Percentiles rank a stretch among this genome's conserved stretches.
Conservation (phyloP, 2,329 filamentous ascomycete genomes). For the Aspergillus tamarii region DNA sequence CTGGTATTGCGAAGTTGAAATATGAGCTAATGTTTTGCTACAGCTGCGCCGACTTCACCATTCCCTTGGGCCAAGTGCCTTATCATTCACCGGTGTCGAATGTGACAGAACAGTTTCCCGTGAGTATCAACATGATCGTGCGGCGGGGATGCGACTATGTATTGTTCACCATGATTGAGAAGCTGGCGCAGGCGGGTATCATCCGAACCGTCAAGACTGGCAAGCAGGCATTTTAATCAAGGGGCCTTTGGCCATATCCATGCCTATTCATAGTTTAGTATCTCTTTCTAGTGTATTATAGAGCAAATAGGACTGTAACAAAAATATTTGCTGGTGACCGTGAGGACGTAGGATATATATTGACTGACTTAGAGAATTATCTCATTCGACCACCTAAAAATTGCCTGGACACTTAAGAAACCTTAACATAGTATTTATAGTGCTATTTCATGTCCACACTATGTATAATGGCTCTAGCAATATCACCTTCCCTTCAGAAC, state of each 20-base stretch:
- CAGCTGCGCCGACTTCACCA: conserved; percentile 15
- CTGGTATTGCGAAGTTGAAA: neutral
- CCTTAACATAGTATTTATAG: no score
- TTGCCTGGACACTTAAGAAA: no score
- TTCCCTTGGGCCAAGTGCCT: conserved; percentile 15
- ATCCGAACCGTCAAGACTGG: conserved; percentile 16
- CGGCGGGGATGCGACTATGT: conserved; percentile 21
- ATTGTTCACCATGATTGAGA: conserved; percentile 17
- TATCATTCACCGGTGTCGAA: conserved; percentile 11
- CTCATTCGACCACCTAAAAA: no score
- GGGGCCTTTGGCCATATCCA: neutral
- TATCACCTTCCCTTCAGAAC: no score
- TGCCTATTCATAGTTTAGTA: neutral
- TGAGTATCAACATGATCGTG: conserved; percentile 14
- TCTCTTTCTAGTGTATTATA: neutral
- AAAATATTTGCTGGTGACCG: accelerated
- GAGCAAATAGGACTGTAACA: no score
- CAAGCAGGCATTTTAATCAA: conserved; percentile 1
- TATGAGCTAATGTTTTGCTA: neutral
- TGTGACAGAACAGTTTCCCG: conserved; percentile 13
- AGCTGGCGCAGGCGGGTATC: conserved; percentile 12
- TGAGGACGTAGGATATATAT: no score
- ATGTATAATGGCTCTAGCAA: no score
- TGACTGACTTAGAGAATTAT: no score
- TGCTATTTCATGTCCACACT: no score